Conservation (phyloP, 1,139 yeast species). For the Chernovozyma sophiae-reginae region DNA sequence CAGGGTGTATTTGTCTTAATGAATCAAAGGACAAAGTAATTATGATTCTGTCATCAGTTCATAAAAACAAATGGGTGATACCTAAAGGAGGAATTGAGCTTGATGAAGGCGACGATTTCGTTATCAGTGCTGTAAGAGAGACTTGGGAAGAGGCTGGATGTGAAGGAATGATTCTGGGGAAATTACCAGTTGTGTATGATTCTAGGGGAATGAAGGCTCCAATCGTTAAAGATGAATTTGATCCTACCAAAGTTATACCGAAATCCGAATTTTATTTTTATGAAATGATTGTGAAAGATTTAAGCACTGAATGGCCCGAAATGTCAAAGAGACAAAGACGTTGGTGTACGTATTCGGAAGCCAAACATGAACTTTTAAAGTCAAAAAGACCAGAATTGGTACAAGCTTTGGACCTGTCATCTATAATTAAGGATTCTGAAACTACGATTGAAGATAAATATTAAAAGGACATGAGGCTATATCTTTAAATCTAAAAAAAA, state of each 20-base stretch:
- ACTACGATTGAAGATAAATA: slow-evolving; percentile 5
- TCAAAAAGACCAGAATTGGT: slow-evolving; percentile 68
- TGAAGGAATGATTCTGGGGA: slow-evolving; percentile 52
- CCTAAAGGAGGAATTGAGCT: slow-evolving; percentile 95
- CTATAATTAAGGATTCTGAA: slow-evolving; percentile 32
- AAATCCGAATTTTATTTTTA: slow-evolving; percentile 80
- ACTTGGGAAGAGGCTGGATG: slow-evolving; percentile 99
- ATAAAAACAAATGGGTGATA: slow-evolving; percentile 70
- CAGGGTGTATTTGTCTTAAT: slow-evolving; percentile 82
- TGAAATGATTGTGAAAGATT: slow-evolving; percentile 59
- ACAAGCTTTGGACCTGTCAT: slow-evolving; percentile 57
- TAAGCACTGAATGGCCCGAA: slow-evolving; percentile 77
- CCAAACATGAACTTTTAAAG: slow-evolving; percentile 55
- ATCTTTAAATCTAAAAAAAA: no score
- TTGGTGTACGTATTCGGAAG: slow-evolving; percentile 77
- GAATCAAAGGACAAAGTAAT: slow-evolving; percentile 56
- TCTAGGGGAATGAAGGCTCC: slow-evolving; percentile 64
- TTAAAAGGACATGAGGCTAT: background rate
- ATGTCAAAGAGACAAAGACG: slow-evolving; percentile 50
- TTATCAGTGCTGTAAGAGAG: slow-evolving; percentile 70
- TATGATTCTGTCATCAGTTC: slow-evolving; percentile 71
- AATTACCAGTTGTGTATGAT: slow-evolving; percentile 67
- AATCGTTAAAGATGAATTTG: slow-evolving; percentile 33
- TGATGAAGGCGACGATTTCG: slow-evolving; percentile 64
- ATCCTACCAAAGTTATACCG: slow-evolving; percentile 44